Conservation (phyloP, 163 green algal species). For the Coccomyxa subellipsoidea region DNA sequence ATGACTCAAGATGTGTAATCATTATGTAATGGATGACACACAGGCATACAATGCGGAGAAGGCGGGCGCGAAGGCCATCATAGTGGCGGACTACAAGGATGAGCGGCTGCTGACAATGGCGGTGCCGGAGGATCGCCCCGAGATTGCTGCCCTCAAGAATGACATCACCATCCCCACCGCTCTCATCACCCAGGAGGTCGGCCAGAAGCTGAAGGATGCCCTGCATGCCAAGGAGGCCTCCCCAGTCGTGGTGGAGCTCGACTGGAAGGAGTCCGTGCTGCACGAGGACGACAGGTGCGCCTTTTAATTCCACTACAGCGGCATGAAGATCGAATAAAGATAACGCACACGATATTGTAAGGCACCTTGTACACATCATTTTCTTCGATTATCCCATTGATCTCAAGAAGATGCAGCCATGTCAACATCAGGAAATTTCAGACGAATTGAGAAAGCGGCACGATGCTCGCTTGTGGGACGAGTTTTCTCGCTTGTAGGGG, state of each 20-base stretch:
- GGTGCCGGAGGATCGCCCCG: slow-evolving; percentile 36
- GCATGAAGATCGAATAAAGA: no score
- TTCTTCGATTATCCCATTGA: no score
- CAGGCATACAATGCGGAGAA: slow-evolving; percentile 41
- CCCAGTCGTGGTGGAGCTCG: slow-evolving; percentile 60
- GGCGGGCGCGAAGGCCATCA: slow-evolving; percentile 41
- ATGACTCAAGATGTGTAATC: no score
- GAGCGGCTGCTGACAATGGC: slow-evolving; percentile 54
- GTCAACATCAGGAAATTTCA: no score
- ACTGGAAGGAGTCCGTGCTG: slow-evolving; percentile 69
- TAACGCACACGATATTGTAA: no score
- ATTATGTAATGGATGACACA: no score
- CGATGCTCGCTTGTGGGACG: no score
- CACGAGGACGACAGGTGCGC: slow-evolving; percentile 28
- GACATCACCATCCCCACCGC: slow-evolving; percentile 46
- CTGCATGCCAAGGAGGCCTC: slow-evolving; percentile 5
- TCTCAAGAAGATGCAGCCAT: no score
- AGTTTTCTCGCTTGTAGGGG: no score
- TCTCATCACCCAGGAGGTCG: slow-evolving; percentile 51
- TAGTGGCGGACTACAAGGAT: slow-evolving; percentile 42
- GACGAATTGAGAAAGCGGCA: no score
- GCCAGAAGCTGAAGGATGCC: slow-evolving; percentile 53
- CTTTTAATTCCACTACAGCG: no score
- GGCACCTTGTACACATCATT: no score
- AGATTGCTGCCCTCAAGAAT: slow-evolving; percentile 36